Evolutionary conservation across 2,329 filamentous ascomycete species (phyloP).

Genomic region (Proliferodiscus dingleyae): DNA sequence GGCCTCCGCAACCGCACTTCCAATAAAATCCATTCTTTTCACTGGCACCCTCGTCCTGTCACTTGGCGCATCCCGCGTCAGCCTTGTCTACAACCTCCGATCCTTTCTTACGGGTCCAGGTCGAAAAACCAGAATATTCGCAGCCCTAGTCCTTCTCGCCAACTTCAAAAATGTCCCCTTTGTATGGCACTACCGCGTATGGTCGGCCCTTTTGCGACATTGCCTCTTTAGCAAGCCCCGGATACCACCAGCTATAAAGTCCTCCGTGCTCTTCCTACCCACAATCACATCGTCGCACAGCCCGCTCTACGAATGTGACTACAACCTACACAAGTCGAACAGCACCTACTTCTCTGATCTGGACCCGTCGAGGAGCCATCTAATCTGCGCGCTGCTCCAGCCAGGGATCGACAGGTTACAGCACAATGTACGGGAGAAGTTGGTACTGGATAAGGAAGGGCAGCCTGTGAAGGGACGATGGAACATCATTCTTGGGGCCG

Average conservation of each 20-base stretch:
- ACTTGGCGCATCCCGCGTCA: constrained; percentile 22
- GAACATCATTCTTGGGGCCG: constrained; percentile 65
- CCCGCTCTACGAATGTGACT: constrained; percentile 61
- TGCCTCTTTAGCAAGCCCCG: constrained; percentile 37
- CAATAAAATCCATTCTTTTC: constrained; percentile 26
- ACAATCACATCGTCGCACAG: constrained; percentile 54
- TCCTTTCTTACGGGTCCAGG: constrained; percentile 29
- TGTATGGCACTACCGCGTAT: constrained; percentile 52
- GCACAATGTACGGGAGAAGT: constrained; percentile 42
- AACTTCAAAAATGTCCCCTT: constrained; percentile 56
- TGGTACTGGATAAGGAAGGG: constrained; percentile 41
- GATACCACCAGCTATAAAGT: constrained; percentile 30
- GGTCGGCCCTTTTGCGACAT: constrained; percentile 42
- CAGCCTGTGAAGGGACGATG: constrained; percentile 49
- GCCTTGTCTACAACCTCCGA: constrained; percentile 17
- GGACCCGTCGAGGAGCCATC: constrained; percentile 71
- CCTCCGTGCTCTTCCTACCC: constrained; percentile 52
- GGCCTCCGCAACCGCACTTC: constrained; percentile 29
- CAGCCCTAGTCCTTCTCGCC: constrained; percentile 37
- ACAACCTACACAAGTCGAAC: constrained; percentile 70
- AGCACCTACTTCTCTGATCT: constrained; percentile 67
- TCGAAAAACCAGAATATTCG: constrained; percentile 26
- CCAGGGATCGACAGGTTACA: constrained; percentile 51
- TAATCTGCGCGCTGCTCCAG: constrained; percentile 64
- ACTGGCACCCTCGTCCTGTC: constrained; percentile 17